Percentiles rank a stretch among this genome's conserved stretches.
Evolutionary conservation across 345 rosid species (phyloP).

Genomic region (Euclidium syriacum): DNA sequence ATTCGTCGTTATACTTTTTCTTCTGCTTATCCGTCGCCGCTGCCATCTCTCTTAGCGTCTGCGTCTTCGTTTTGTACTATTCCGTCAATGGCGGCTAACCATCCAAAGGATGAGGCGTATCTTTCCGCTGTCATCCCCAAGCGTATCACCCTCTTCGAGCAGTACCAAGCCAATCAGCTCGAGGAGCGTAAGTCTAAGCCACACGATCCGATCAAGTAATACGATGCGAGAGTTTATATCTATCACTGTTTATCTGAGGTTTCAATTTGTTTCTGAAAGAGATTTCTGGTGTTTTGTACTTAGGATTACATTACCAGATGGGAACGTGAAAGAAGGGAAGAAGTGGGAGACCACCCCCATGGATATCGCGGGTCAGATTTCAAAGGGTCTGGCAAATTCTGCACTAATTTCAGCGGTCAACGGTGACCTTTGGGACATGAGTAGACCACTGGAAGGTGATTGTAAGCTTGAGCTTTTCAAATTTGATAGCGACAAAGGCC

Average conservation of each 20-base stretch:
- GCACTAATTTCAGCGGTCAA: constrained; percentile 74
- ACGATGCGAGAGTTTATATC: background rate
- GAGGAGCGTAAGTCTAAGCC: constrained; percentile 50
- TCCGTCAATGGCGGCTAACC: constrained; percentile 45
- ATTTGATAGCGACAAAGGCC: constrained; percentile 74
- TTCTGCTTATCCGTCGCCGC: constrained; percentile 7
- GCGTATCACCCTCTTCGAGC: constrained; percentile 63
- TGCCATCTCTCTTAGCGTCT: constrained; percentile 15
- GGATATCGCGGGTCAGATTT: constrained; percentile 64
- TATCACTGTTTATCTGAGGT: background rate
- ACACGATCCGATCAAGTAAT: constrained; percentile 71
- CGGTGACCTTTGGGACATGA: constrained; percentile 91
- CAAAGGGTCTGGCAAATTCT: constrained; percentile 61
- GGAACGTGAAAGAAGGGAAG: constrained; percentile 82
- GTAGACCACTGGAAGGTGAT: constrained; percentile 69
- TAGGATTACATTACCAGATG: constrained; percentile 69
- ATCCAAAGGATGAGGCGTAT: constrained; percentile 55
- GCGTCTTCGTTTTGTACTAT: constrained; percentile 24
- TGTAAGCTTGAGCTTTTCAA: constrained; percentile 69
- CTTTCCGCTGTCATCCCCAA: constrained; percentile 55
- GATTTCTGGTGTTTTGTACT: background rate
- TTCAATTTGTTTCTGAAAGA: background rate
- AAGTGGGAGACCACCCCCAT: constrained; percentile 72
- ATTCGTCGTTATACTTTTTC: constrained; percentile 32
- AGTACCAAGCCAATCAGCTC: constrained; percentile 57